These are phyloP conservation scores for Rhizophagus clarus DNA, from an alignment of 192 early-diverging fungal species.

Conservation along the genomic window DNA sequence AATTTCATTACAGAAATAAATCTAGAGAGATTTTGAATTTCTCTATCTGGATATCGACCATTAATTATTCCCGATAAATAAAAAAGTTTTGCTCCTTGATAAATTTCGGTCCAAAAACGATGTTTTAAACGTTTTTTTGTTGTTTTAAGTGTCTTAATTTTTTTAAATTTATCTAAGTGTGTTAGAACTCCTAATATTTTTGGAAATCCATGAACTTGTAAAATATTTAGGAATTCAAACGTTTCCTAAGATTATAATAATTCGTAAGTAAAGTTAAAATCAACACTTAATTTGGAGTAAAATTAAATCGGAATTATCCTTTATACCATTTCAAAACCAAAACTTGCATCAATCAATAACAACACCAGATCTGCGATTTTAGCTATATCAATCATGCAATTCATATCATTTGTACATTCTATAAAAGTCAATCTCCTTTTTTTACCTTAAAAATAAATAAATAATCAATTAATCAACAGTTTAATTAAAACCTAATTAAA, in stretches of 20 bases:
- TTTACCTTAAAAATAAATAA: constrained; percentile 57
- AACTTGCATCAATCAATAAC: constrained; percentile 94
- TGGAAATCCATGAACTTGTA: constrained; percentile 97
- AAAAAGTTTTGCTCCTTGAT: constrained; percentile 98
- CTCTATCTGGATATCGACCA: constrained; percentile 89
- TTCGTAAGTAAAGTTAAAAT: neutral
- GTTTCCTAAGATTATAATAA: constrained; percentile 68
- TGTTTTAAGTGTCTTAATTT: constrained; percentile 85
- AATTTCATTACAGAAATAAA: constrained; percentile 99
- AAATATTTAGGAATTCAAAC: constrained; percentile 97
- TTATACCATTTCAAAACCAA: constrained; percentile 95
- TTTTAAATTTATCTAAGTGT: constrained; percentile 93
- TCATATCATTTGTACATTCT: constrained; percentile 96
- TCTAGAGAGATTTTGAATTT: constrained; percentile 91
- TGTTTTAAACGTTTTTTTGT: constrained; percentile 96
- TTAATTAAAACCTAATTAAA: constrained; percentile 7
- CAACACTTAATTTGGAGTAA: neutral
- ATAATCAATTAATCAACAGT: neutral
- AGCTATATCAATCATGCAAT: constrained; percentile 96
- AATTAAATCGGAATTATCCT: constrained; percentile 2
- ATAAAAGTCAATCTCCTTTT: constrained; percentile 95
- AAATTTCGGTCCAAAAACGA: constrained; percentile 99
- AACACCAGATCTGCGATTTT: constrained; percentile 97
- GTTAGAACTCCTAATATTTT: constrained; percentile 98
- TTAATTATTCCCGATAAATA: constrained; percentile 97